A percentile compares a stretch with the other conserved stretches of the same genome.
Evolutionary conservation across 768 basidiomycete genomes (phyloP).

Genomic region (Phylloporus scabripes): DNA sequence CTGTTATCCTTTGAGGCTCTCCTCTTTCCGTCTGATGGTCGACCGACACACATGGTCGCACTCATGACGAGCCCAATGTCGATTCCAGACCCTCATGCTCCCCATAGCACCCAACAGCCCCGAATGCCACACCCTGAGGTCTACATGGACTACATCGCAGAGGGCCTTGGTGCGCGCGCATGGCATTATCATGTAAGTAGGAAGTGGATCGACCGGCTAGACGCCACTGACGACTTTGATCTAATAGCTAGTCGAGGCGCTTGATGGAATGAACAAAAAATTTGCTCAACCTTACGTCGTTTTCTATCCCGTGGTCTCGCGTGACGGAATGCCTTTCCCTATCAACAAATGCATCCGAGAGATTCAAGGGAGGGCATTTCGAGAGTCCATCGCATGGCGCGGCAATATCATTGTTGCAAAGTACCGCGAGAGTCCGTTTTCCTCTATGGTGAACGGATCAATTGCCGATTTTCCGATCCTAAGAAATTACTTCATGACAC

Average conservation of each 20-base stretch:
- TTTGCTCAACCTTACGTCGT: constrained; percentile 77
- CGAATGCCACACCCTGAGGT: constrained; percentile 81
- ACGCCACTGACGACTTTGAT: constrained; percentile 11
- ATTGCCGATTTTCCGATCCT: constrained; percentile 82
- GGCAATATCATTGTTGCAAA: constrained; percentile 78
- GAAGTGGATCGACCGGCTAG: constrained; percentile 12
- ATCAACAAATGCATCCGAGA: constrained; percentile 71
- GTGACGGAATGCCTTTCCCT: constrained; percentile 79
- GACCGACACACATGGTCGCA: constrained; percentile 64
- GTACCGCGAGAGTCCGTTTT: constrained; percentile 44
- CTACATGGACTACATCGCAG: constrained; percentile 82
- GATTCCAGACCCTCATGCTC: constrained; percentile 39
- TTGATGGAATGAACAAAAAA: constrained; percentile 76
- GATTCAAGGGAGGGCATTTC: constrained; percentile 59
- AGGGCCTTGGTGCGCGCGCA: constrained; percentile 57
- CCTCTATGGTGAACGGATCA: constrained; percentile 61
- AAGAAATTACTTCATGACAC: constrained; percentile 72
- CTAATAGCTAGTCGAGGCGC: constrained; percentile 59
- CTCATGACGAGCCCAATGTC: constrained; percentile 66
- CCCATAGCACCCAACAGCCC: constrained; percentile 42
- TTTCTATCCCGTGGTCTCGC: constrained; percentile 71
- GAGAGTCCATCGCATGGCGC: constrained; percentile 66
- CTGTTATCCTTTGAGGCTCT: constrained; percentile 62
- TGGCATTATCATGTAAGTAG: constrained; percentile 69
- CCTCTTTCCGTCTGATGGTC: constrained; percentile 73